These are phyloP conservation scores for Eremochloa ophiuroides DNA, from an alignment of 176 grass and related monocot genomes.

Conservation along the genomic window DNA sequence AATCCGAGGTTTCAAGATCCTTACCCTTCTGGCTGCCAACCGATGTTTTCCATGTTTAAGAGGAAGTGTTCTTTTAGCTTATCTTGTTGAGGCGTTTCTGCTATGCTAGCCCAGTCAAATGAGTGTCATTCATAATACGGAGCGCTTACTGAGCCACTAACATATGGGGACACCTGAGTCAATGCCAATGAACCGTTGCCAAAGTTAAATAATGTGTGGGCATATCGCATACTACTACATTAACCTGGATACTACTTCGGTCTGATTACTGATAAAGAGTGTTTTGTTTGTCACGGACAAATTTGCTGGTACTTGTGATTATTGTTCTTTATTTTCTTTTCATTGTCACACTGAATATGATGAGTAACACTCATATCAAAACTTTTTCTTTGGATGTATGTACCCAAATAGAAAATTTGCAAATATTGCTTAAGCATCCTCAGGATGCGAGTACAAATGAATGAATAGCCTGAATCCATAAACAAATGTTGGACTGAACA, in stretches of 20 bases:
- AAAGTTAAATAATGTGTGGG: no score
- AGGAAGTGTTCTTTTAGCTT: no score
- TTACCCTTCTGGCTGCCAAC: slow-evolving; percentile 19
- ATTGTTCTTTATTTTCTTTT: not conserved
- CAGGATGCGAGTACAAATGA: not conserved
- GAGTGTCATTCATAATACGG: no score
- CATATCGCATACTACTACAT: no score
- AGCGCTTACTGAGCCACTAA: not conserved
- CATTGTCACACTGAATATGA: not conserved
- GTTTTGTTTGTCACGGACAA: not conserved
- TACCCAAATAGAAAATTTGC: not conserved
- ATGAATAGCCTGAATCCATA: slow-evolving; percentile 39
- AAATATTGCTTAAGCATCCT: not conserved
- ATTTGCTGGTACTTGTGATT: not conserved
- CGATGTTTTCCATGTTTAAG: no score
- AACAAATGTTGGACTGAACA: slow-evolving; percentile 24
- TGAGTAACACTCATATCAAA: not conserved
- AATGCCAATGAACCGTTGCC: not conserved
- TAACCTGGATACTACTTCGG: not conserved
- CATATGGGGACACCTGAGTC: not conserved
- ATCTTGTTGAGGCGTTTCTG: no score
- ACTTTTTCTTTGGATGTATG: not conserved
- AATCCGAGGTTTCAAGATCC: slow-evolving; percentile 56
- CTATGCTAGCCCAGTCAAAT: no score
- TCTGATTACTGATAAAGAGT: not conserved